Base-by-base conservation (phyloP, 2,329 filamentous ascomycete species). In the Calonectria fujianensis region DNA sequence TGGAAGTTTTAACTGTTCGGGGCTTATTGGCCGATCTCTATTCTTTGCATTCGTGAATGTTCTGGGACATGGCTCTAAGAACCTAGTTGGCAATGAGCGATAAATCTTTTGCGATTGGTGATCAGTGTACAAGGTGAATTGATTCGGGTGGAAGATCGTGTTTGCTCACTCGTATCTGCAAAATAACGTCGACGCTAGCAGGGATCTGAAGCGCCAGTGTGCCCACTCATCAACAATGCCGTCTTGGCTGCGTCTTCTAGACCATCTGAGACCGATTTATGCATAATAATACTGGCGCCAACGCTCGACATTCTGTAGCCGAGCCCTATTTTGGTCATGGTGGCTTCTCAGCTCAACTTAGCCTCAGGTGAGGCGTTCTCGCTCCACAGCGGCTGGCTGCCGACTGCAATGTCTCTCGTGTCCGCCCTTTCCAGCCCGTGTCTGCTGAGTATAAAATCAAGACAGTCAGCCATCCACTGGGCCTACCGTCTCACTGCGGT, bases 341-440 rank as follows among this genome's bases (percentile, higher is more conserved):
- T 31, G 35, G 24, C 57, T 31, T 18, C 35, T 27, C 4, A 20
- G 14, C 57, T 24, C 57, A 27, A 14, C 35, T 27, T 63, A 31
- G 27, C 57, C 57, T 63, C 57, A 24, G 57, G 57, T 63, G 57
- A 63, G 57, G 57, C 57, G 41, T 24, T 41, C 24, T 29, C 24
- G 37, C 3, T 41, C 57, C 57, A 63, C 57, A 63, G 57, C 57
- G 57, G 57, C 57, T 29, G 35, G 24, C 24, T 63, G 35, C 57
- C 35, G 24, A 41, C 24, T 16, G n/a, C 35, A 39, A 39, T 14
- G 13, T 39, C n/a, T 27, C 6, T 5, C 57, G 37, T 61, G 32
- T 41, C 37, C 18, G 14, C 8, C 2, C 37, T 20, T 7, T 61
- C 13, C n/a, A 6, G 11, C 45, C 45, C n/a, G 45, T 24, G 20